Evolutionary conservation across 2,329 filamentous ascomycete species (phyloP), one percentile per base, ranked within the genome.

Genomic region (Aulographum hederae): DNA sequence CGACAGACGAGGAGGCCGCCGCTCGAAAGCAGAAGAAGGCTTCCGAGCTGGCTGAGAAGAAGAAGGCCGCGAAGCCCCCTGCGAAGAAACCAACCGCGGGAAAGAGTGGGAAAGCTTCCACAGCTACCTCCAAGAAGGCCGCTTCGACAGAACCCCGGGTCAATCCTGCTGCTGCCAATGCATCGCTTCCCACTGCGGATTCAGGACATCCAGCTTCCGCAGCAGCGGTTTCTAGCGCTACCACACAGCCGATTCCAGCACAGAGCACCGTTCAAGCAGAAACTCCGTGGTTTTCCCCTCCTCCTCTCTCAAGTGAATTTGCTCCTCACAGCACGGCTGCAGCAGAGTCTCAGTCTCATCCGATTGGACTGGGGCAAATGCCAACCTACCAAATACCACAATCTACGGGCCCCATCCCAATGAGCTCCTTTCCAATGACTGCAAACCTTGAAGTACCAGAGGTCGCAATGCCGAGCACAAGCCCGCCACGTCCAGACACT

Each of bases 1-100:
- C 65, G 0, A 57, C 65, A 0, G 60, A 60, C 15, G 67, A 72
- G 42, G 67, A 72, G 42, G 57, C 71, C 37, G 63, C 68, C 18
- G 57, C 56, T 5, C 51, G 62, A 15, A 61, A 67, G 42, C 57
- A 45, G n/a, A 50, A 59, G 31, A 56, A 53, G 32, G 45, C 43
- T n/a, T 39, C 46, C 1, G 49, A 55, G n/a, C 54, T 57, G 26
- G 47, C 46, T 16, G 52, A 53, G 29, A 54, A 53, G 35, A 55
- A 53, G 31, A 47, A 46, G n/a, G 35, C 37, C 20, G 28, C 28
- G 5, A 31, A 19, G 18, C 6, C 28, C 8, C 6, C 26, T 17
- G 29, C 26, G 30, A 28, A 32, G 23, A 43, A 38, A 30, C 25
- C 32, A 32, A 32, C 34, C 6, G 20, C 33, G 16, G 31, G 35